Conservation (phyloP, 1,284 basidiomycete genomes). For the Cryptococcus sp. region DNA sequence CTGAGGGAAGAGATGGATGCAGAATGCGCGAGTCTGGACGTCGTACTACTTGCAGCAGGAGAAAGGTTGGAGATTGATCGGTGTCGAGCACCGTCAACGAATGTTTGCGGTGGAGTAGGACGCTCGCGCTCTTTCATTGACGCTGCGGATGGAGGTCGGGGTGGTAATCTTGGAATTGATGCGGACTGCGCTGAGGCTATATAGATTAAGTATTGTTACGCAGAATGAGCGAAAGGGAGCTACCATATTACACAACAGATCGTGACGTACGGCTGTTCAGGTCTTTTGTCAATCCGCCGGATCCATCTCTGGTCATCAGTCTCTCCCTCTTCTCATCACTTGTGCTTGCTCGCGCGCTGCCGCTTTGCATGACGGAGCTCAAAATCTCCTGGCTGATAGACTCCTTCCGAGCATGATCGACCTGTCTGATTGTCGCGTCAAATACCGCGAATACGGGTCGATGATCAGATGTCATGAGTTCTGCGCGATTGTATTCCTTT, state of each 20-base stretch:
- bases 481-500: constrained; percentile 62
- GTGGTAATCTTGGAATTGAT: constrained; percentile 14
- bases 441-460: constrained; percentile 90
- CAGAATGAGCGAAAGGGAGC: not conserved
- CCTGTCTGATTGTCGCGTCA: constrained; percentile 70
- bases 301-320: constrained; percentile 17
- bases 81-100: constrained; percentile 7
- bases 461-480: constrained; percentile 88
- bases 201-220: constrained; percentile 1
- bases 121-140: constrained; percentile 14
- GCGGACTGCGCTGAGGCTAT: constrained; percentile 9
- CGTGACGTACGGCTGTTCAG: constrained; percentile 24
- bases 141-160: constrained; percentile 16
- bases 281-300: constrained; percentile 26
- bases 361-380: constrained; percentile 15
- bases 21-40: constrained; percentile 5
- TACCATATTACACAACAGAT: not conserved
- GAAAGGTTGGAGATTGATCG: constrained; percentile 11
- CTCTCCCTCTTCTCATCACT: constrained; percentile 24
- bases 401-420: constrained; percentile 74
- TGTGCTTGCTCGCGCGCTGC: not conserved
- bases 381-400: constrained; percentile 64
- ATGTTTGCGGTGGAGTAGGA: constrained; percentile 2
- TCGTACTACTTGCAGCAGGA: constrained; percentile 12
- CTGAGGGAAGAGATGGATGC: constrained; percentile 4